Evolutionary conservation across 2,329 filamentous ascomycete species (phyloP), one percentile per base, ranked within the genome.

Genomic region (Claviceps sp.): DNA sequence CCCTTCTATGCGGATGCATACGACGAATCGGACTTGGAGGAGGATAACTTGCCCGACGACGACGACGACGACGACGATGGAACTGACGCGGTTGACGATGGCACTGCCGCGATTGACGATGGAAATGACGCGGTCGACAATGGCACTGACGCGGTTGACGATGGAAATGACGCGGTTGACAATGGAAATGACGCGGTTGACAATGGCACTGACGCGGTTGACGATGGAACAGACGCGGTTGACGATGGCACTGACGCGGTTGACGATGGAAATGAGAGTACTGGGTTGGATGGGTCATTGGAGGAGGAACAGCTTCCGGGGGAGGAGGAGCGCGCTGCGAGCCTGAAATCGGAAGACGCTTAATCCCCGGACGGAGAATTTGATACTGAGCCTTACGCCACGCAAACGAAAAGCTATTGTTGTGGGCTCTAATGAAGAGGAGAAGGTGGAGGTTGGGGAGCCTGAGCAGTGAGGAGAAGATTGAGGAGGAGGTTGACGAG

Each of bases 171-270:
- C 19, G 19, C 2, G 19, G 19, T 22, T 22, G 19, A 22, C 26
- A 8, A 30, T 30, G 26, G 8, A 2, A 52, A 53, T 0, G 58
- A 61, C 0, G 52, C 56, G 2, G 58, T 68, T 34, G 60, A 65
- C 43, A 70, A 71, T 14, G 69, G 71, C 40, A 68, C 67, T 44
- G 67, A 69, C 0, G 67, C 65, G 0, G 70, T 71, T 5, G 68
- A 70, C 40, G 68, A 70, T 49, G 59, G 19, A 3, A 3, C 2
- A 3, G 19, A 22, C 19, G 19, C 19, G 19, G 19, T 22, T 22
- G 19, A 22, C 19, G 19, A 22, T 22, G 19, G 19, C 19, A 22
- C 19, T 22, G 19, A 3, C 19, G 67, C 65, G 0, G 70, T 71
- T 5, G 67, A 70, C 40, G 68, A 70, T 49, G 59, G 19, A 22